Base-by-base conservation (phyloP, 192 early-diverging fungal genomes). In the Linnemannia schmuckeri region DNA sequence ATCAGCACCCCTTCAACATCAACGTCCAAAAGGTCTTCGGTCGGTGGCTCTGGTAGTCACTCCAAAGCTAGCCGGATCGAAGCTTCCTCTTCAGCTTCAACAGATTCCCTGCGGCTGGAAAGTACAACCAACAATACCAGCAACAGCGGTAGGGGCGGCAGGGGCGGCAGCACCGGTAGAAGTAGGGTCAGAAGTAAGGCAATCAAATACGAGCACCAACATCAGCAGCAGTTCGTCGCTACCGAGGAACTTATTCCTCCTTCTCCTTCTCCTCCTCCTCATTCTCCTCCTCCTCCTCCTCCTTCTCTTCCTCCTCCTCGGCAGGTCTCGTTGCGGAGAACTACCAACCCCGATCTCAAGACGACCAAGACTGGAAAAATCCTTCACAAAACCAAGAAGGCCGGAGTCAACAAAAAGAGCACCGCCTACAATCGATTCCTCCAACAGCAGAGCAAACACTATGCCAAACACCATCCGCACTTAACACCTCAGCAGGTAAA, bases 291-390 rank as follows among this genome's bases (percentile, higher is more conserved):
- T n/a, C n/a, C n/a, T n/a, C n/a, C n/a, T n/a, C n/a, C n/a, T n/a
- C n/a, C n/a, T n/a, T n/a, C n/a, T n/a, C n/a, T n/a, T n/a, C 42
- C 44, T 18, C 18, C 76, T 13, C 47, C 69, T 42, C 71, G 33
- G 30, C 70, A 80, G 55, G 57, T 73, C 9, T 71, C 80, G 6
- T 22, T 84, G 55, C 76, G 82, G 27, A 61, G 82, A 33, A 84
- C 82, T 6, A 79, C 27, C 18, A 79, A 84, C 40, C 82, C 82
- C 1, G 68, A 78, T 38, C 6, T 84, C 41, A 84, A 84, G 68
- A 84, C 77, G 4, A 85, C 83, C 4, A 85, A 85, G 35, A 80
- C 83, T 12, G 83, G 83, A 9, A 85, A 85, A 40, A 85, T 85
- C 33, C 52, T 44, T 13, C 77, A 85, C 68, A 79, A 57, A 27